A percentile compares a stretch with the other conserved stretches of the same genome.
phyloP scores from a whole-genome alignment of 371 early-diverging fungal genomes.

The Mucor irregularis region DNA sequence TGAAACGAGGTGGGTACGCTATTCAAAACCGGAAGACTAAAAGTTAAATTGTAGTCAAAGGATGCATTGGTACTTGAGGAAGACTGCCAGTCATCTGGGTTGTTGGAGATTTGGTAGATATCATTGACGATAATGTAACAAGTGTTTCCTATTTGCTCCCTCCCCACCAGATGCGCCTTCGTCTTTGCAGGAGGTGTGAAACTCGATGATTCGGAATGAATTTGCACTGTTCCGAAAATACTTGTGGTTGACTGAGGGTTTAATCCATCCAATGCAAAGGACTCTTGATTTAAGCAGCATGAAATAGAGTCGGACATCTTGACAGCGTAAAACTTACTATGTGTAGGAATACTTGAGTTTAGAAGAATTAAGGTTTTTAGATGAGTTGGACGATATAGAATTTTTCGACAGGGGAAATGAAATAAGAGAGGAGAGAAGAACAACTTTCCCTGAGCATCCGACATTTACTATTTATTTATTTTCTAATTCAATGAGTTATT shows the following conservation, averaged over 20 bases:
- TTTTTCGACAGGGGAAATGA: no score
- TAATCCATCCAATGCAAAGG: slow-evolving; percentile 7
- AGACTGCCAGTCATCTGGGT: slow-evolving; percentile 5
- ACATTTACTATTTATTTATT: neutral
- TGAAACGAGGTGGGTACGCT: neutral
- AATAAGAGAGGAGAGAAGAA: slow-evolving; percentile 3
- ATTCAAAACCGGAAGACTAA: neutral
- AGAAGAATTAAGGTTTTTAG: no score
- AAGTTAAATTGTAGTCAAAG: neutral
- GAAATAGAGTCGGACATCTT: no score
- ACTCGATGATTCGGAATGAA: neutral
- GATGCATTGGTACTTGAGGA: neutral
- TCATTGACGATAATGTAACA: slow-evolving; percentile 7
- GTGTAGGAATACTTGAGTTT: no score
- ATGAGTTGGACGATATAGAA: no score
- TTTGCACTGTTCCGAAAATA: neutral
- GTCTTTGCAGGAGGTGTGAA: slow-evolving; percentile 12
- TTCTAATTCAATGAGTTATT: neutral
- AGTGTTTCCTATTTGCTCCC: slow-evolving; percentile 1
- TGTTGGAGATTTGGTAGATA: slow-evolving; percentile 6
- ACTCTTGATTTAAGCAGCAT: slow-evolving; percentile 11
- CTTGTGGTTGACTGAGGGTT: neutral
- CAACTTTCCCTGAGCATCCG: no score
- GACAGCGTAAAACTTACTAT: no score
- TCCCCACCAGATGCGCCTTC: slow-evolving; percentile 11